Base-by-base conservation (phyloP, 768 basidiomycete genomes). In the Tephrocybe sp. region DNA sequence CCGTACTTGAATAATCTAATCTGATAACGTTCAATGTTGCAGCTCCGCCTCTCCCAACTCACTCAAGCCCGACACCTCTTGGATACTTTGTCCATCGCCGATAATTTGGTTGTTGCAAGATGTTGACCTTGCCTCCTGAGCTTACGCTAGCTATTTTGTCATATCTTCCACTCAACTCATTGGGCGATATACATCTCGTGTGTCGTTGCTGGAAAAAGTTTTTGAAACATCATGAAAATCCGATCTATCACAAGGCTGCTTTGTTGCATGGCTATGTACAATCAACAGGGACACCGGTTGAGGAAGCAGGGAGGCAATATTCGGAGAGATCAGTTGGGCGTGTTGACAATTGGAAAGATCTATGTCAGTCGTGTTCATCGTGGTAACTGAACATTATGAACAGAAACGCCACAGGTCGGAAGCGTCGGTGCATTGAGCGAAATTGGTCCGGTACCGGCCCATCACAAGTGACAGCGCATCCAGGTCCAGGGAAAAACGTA, bases 201-300 rank as follows among this genome's bases (percentile, higher is more conserved):
- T 82, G 74, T n/a, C 76, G 61, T 28, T 56, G 62, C 18, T 84
- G 81, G 79, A 65, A 73, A 33, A 36, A 62, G 15, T 76, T 88
- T 51, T 58, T 86, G 33, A 38, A 63, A 7, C 53, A 53, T 12
- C 78, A 90, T 58, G 72, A 80, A 58, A 62, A 63, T 2, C 58
- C 70, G 1, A 71, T 90, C n/a, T 89, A 82, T 61, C 82, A 75
- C 54, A 70, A 77, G 20, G 82, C 80, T 5, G 82, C 86, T 0
- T 53, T 73, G 42, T 59, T 77, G 12, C 82, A 85, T 56, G 70
- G 68, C 21, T 84, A 78, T 61, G 63, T 75, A 17, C 53, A 63
- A 25, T 65, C 68, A 4, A 57, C 55, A 0, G 49, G 58, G 2
- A 54, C 57, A 10, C 26, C 65, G 14, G 55, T 75, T 21, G 58